Percentiles rank a stretch among this genome's conserved stretches.
phyloP scores from a whole-genome alignment of 371 early-diverging fungal species.

The Lichtheimia corymbifera region DNA sequence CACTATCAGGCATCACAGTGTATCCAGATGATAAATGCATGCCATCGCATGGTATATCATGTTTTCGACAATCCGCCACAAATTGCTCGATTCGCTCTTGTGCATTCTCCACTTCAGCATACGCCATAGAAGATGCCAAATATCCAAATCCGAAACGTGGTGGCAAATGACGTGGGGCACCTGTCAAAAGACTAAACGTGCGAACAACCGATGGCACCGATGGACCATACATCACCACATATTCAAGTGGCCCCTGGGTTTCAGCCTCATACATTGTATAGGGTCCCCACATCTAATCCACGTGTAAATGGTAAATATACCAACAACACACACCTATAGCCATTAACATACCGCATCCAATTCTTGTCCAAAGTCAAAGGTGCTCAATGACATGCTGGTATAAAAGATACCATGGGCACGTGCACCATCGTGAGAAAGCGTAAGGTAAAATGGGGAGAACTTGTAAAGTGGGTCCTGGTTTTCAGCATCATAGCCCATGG shows the following conservation, averaged over 20 bases:
- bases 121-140: constrained; percentile 64
- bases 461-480: constrained; percentile 65
- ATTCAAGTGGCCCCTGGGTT: constrained; percentile 43
- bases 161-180: constrained; percentile 44
- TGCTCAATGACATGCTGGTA: constrained; percentile 43
- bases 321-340: neutral
- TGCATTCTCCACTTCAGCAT: constrained; percentile 60
- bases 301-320: neutral
- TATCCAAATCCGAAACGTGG: constrained; percentile 63
- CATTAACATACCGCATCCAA: constrained; percentile 30
- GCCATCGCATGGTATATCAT: constrained; percentile 63
- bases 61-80: constrained; percentile 32
- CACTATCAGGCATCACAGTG: constrained; percentile 36
- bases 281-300: constrained; percentile 54
- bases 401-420: constrained; percentile 59
- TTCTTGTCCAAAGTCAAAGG: constrained; percentile 53
- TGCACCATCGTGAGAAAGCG: constrained; percentile 30
- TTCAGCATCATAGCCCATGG: constrained; percentile 60
- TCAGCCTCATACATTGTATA: constrained; percentile 43
- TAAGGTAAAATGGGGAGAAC: constrained; percentile 55
- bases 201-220: constrained; percentile 41
- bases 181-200: constrained; percentile 39
- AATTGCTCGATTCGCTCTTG: constrained; percentile 51
- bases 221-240: constrained; percentile 59
- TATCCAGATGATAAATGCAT: constrained; percentile 67